phyloP scores from a whole-genome alignment of 192 early-diverging fungal genomes.

The Chytriomyces confervae region DNA sequence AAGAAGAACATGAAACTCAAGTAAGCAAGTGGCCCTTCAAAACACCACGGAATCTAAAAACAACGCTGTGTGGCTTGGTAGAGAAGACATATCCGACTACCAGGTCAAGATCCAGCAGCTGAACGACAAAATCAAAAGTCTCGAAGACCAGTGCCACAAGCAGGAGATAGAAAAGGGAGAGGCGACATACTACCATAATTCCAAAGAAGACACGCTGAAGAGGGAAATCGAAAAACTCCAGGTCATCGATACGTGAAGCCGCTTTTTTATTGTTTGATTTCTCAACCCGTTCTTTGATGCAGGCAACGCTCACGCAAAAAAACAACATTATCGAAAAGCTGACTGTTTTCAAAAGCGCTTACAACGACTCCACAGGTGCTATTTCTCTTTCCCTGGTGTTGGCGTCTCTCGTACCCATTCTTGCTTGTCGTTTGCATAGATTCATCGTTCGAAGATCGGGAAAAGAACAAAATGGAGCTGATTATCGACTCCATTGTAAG shows the following conservation, averaged over 20 bases:
- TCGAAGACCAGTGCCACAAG: slow-evolving; percentile 38
- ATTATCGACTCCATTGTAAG: slow-evolving; percentile 47
- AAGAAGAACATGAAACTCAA: slow-evolving; percentile 55
- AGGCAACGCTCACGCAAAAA: slow-evolving; percentile 43
- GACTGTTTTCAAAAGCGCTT: slow-evolving; percentile 52
- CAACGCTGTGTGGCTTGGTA: not conserved
- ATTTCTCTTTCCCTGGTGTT: not conserved
- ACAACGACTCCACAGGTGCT: slow-evolving; percentile 34
- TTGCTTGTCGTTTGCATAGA: not conserved
- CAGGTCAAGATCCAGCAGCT: slow-evolving; percentile 31
- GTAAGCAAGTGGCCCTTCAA: slow-evolving; percentile 20
- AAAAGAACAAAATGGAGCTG: slow-evolving; percentile 47
- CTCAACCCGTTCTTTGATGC: not conserved
- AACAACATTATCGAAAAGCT: slow-evolving; percentile 57
- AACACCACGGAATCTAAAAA: not conserved
- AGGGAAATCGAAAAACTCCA: slow-evolving; percentile 47
- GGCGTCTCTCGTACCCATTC: not conserved
- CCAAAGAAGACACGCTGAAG: slow-evolving; percentile 41
- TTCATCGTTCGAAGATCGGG: slow-evolving; percentile 27
- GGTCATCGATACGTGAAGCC: slow-evolving; percentile 6
- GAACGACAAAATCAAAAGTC: slow-evolving; percentile 25
- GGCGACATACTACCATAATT: slow-evolving; percentile 19
- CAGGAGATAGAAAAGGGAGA: slow-evolving; percentile 41
- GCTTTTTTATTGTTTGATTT: not conserved
- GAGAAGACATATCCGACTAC: slow-evolving; percentile 45